These are phyloP conservation scores for Neurospora hispaniola DNA, from an alignment of 495 filamentous ascomycete species.

Conservation along the genomic window DNA sequence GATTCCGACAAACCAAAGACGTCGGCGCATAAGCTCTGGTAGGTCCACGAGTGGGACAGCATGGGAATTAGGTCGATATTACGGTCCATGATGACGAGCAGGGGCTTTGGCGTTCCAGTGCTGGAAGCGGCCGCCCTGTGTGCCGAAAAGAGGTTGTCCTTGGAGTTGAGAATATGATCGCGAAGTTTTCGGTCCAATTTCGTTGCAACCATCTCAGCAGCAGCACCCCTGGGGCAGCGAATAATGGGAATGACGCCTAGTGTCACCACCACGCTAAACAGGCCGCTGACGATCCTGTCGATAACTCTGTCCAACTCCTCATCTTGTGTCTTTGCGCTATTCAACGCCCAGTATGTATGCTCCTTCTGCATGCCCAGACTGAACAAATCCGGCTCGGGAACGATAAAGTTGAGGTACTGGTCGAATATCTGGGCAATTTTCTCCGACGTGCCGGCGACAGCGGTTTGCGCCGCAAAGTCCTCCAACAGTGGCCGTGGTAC, in stretches of 20 bases:
- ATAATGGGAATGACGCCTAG: slow-evolving; percentile 65
- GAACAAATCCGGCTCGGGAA: slow-evolving; percentile 91
- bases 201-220: slow-evolving; percentile 86
- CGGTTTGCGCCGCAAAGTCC: slow-evolving; percentile 87
- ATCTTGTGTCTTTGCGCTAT: slow-evolving; percentile 83
- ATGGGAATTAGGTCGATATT: slow-evolving; percentile 97
- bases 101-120: slow-evolving; percentile 55
- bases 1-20: slow-evolving; percentile 53
- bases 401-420: slow-evolving; percentile 96
- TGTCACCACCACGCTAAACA: slow-evolving; percentile 95
- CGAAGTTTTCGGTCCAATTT: slow-evolving; percentile 92
- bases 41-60: slow-evolving; percentile 98
- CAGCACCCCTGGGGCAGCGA: slow-evolving; percentile 79
- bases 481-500: slow-evolving; percentile 87
- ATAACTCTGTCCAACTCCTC: slow-evolving; percentile 78
- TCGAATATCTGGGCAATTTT: slow-evolving; percentile 89
- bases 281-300: slow-evolving; percentile 82
- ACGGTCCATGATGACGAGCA: slow-evolving; percentile 83
- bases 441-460: slow-evolving; percentile 70
- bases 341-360: slow-evolving; percentile 81
- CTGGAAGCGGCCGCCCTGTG: slow-evolving; percentile 29
- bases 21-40: slow-evolving; percentile 92
- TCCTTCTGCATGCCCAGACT: slow-evolving; percentile 83
- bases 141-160: slow-evolving; percentile 80
- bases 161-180: slow-evolving; percentile 94